Base-by-base conservation (phyloP, 2,329 filamentous ascomycete species). In the Cladosporium phlei region DNA sequence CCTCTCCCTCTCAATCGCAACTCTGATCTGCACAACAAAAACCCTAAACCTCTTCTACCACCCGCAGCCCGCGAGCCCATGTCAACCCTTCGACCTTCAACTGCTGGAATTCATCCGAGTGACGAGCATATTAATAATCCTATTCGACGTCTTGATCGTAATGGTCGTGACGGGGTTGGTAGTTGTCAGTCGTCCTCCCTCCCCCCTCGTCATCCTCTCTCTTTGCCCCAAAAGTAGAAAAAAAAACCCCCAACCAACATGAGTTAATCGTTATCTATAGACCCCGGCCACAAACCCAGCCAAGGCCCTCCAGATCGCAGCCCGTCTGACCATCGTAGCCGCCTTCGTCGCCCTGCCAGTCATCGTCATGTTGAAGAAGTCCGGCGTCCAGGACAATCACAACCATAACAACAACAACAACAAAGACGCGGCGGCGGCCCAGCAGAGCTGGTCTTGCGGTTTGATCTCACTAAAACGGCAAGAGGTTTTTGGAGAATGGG, bases 81-180 rank as follows among this genome's bases (percentile, higher is more conserved):
- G 71, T 69, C 73, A 66, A 8, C 72, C 74, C 55, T 74, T 74
- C 52, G 65, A 74, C 32, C 64, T 64, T 2, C 59, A 65, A 14
- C 70, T 71, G 12, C 67, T 72, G 3, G 66, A 68, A 25, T 62
- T 62, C 0, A 50, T 72, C 11, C 60, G 73, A 25, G 71, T 66
- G 1, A 66, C 67, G 2, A 59, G 55, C 4, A 60, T 61, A 0
- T 60, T 65, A 1, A 61, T 70, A 1, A 34, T 72, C 1, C 51
- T 71, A 1, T 52, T 72, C n/a, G 71, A 68, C 10, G 48, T 20
- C 8, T 17, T 61, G 2, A 48, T 70, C 2, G 62, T 66, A 5
- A 57, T 62, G 24, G 65, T 67, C 53, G 37, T 65, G 38, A 10
- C 16, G 3, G 4, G 19, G 21, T 9, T 24, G n/a, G n/a, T n/a